A percentile compares a stretch with the other conserved stretches of the same genome.
phyloP scores from a whole-genome alignment of 306 rosid genomes.

The Dicorynia guianensis region DNA sequence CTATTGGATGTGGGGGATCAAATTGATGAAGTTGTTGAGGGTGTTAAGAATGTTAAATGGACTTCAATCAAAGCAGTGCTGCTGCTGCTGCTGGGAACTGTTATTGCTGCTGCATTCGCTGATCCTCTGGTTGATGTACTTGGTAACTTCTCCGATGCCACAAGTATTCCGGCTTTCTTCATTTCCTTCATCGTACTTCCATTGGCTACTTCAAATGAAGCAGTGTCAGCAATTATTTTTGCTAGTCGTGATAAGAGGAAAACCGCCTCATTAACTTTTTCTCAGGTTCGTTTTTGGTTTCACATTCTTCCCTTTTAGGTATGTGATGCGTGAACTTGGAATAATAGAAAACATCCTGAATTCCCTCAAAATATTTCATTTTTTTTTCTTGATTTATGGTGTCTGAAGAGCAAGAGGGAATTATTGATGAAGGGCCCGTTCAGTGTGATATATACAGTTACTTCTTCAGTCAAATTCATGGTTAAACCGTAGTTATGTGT shows the following conservation, averaged over 20 bases:
- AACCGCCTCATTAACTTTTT: constrained; percentile 88
- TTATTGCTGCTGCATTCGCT: constrained; percentile 82
- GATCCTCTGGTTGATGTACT: constrained; percentile 95
- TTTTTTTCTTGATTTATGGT: not conserved
- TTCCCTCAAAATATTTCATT: constrained; percentile 2
- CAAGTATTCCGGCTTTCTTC: constrained; percentile 91
- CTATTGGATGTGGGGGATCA: constrained; percentile 62
- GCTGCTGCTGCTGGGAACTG: constrained; percentile 68
- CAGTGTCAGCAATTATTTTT: constrained; percentile 86
- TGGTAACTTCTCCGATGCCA: constrained; percentile 87
- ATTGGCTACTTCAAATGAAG: constrained; percentile 94
- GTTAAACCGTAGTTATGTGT: not conserved
- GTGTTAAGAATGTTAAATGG: constrained; percentile 46
- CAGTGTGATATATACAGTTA: constrained; percentile 6
- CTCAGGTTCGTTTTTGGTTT: constrained; percentile 74
- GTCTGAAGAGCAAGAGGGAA: not conserved
- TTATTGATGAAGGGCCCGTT: not conserved
- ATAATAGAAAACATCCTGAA: not conserved
- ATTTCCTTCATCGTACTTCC: constrained; percentile 87
- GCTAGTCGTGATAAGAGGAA: constrained; percentile 82
- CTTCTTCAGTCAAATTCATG: not conserved
- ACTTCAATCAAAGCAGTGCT: constrained; percentile 62
- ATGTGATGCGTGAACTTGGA: constrained; percentile 16
- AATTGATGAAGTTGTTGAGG: constrained; percentile 58
- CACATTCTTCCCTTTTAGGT: constrained; percentile 19